A percentile compares a stretch with the other conserved stretches of the same genome.
These are phyloP conservation scores for Metschnikowia gelsemii DNA, from an alignment of 805 yeast species.

Conservation along the genomic window DNA sequence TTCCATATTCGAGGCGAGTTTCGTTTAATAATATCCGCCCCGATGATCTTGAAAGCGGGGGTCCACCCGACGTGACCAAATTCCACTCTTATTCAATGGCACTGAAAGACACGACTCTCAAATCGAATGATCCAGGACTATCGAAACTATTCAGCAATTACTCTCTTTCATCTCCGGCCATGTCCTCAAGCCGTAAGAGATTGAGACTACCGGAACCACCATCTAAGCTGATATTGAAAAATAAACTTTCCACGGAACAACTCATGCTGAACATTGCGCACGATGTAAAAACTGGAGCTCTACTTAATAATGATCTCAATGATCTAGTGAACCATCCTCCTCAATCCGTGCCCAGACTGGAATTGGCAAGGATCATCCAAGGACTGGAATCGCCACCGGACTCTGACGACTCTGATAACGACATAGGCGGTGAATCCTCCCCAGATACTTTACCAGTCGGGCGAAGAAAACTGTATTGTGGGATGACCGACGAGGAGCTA, in stretches of 20 bases:
- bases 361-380: conserved; percentile 14
- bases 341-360: conserved; percentile 18
- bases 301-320: conserved; percentile 23
- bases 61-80: conserved; percentile 6
- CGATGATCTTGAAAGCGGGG: conserved; percentile 15
- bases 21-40: conserved; percentile 45
- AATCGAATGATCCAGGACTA: conserved; percentile 4
- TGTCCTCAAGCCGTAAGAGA: conserved; percentile 18
- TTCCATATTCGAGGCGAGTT: conserved; percentile 35
- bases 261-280: conserved; percentile 19
- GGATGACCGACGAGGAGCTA: conserved; percentile 54
- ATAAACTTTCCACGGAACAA: conserved; percentile 32
- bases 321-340: conserved; percentile 19
- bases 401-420: neutral
- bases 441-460: conserved; percentile 8
- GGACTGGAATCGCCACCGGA: neutral
- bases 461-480: conserved; percentile 48
- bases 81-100: conserved; percentile 10
- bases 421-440: conserved; percentile 4
- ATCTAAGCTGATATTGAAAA: conserved; percentile 40
- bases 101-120: neutral
- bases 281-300: conserved; percentile 16
- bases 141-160: conserved; percentile 21
- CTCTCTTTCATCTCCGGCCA: conserved; percentile 11
- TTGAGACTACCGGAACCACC: conserved; percentile 33